Conservation (phyloP, 768 basidiomycete genomes). For the Boletellus sp. region DNA sequence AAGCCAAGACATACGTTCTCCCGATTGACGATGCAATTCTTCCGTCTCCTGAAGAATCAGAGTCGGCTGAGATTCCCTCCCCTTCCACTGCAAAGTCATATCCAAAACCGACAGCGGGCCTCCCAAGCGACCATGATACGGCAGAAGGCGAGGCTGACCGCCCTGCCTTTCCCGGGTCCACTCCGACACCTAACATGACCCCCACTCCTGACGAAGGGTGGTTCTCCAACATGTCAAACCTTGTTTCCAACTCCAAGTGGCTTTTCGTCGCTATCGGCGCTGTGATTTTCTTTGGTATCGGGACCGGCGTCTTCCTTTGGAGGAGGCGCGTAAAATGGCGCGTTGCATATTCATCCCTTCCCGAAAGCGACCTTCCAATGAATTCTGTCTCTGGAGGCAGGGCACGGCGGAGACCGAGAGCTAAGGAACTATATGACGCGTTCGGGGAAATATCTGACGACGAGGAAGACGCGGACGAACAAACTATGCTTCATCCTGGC, state of each 20-base stretch:
- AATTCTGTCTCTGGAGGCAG: conserved; percentile 51
- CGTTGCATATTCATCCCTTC: conserved; percentile 55
- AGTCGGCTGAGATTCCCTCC: conserved; percentile 37
- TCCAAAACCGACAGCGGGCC: conserved; percentile 80
- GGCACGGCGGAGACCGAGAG: conserved; percentile 41
- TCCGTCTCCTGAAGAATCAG: conserved; percentile 44
- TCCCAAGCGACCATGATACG: conserved; percentile 82
- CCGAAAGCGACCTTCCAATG: conserved; percentile 76
- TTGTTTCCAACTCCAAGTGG: conserved; percentile 81
- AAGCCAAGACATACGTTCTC: conserved; percentile 60
- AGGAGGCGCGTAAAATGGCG: conserved; percentile 48
- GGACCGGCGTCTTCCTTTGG: conserved; percentile 76
- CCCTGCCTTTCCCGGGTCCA: conserved; percentile 57
- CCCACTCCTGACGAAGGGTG: conserved; percentile 78
- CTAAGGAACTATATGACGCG: conserved; percentile 93
- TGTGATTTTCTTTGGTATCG: conserved; percentile 70
- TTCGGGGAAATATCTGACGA: conserved; percentile 90
- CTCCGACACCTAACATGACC: conserved; percentile 39
- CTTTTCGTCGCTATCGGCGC: conserved; percentile 83
- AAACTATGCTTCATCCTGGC: conserved; percentile 52
- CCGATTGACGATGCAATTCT: conserved; percentile 49
- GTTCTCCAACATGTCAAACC: conserved; percentile 74
- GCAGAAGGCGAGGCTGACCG: conserved; percentile 77
- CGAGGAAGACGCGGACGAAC: conserved; percentile 75
- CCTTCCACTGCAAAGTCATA: conserved; percentile 55